Percentiles rank a stretch among this genome's conserved stretches.
Evolutionary conservation across 2,329 filamentous ascomycete species (phyloP).

Genomic region (Xylaria sp.): DNA sequence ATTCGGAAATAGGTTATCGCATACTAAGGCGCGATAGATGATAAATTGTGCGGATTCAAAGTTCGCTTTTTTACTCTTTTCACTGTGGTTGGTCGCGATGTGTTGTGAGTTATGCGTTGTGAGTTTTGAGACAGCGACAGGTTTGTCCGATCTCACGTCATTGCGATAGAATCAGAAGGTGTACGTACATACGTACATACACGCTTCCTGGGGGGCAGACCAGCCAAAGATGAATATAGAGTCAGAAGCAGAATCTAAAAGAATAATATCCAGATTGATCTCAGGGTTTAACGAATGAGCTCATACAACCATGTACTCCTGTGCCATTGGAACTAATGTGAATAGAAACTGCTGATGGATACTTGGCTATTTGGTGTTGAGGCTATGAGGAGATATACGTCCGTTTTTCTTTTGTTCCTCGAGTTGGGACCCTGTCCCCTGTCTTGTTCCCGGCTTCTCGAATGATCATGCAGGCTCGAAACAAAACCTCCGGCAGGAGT

Average conservation of each 20-base stretch:
- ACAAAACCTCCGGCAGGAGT: not conserved
- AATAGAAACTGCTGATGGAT: not conserved
- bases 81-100: not conserved
- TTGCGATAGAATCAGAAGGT: not conserved
- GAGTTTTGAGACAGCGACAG: not conserved
- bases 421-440: not conserved
- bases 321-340: not conserved
- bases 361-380: not conserved
- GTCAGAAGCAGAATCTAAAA: not conserved
- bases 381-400: too few relatives aligned
- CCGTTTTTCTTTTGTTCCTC: not conserved
- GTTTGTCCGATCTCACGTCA: not conserved
- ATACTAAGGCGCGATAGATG: not conserved
- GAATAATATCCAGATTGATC: conserved; percentile 8
- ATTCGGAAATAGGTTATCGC: not conserved
- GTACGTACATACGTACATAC: not conserved
- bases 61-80: not conserved
- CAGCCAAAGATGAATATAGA: not conserved
- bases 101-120: not conserved
- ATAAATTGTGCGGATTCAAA: not conserved
- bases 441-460: not conserved
- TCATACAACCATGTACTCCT: not conserved
- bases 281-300: too few relatives aligned
- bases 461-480: not conserved
- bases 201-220: not conserved